Evolutionary conservation across 768 basidiomycete genomes (phyloP), one percentile per base, ranked within the genome.

Genomic region (Russula sp.): DNA sequence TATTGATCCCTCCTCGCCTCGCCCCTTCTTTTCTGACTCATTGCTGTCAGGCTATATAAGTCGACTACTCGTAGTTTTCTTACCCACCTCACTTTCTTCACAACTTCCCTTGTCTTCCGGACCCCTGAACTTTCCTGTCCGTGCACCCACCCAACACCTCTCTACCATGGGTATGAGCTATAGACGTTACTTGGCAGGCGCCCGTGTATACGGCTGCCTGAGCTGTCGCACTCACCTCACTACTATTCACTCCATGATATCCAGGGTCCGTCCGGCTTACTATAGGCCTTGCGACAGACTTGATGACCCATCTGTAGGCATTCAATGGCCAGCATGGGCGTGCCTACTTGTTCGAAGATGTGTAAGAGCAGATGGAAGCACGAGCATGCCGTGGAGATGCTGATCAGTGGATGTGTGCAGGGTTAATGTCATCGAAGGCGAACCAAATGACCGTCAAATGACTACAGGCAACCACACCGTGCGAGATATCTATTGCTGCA

Each of bases 261-360:
- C 91, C 62, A 81, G 91, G 73, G 93, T 92, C 67, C 68, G 85
- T 76, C 10, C 39, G 47, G 29, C 34, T 48, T 20, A n/a, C 20
- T 42, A 32, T 52, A 13, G 29, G 6, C 25, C 60, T 55, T 18
- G 51, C 46, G 47, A 45, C 58, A 36, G 55, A 51, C 69, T 71
- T 18, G 65, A 50, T 48, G 45, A 69, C 56, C 60, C 65, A 58
- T 56, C 25, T 43, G 46, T 73, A 98, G 96, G 90, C 91, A 47
- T 98, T 98, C 80, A 94, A 92, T 65, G 96, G 96, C 32, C 93
- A 97, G 74, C 93, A 97, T 73, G 96, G 96, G 18, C 81, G 91
- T 60, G 96, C 96, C 18, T 94, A 95, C 73, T 84, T 98, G 65
- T 95, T 98, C 69, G 91, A 95, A 56, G 84, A 81, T 67, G 94